A percentile compares a stretch with the other conserved stretches of the same genome.
These are phyloP conservation scores for Fragaria vesca DNA, from an alignment of 306 rosid species.

Conservation along the genomic window DNA sequence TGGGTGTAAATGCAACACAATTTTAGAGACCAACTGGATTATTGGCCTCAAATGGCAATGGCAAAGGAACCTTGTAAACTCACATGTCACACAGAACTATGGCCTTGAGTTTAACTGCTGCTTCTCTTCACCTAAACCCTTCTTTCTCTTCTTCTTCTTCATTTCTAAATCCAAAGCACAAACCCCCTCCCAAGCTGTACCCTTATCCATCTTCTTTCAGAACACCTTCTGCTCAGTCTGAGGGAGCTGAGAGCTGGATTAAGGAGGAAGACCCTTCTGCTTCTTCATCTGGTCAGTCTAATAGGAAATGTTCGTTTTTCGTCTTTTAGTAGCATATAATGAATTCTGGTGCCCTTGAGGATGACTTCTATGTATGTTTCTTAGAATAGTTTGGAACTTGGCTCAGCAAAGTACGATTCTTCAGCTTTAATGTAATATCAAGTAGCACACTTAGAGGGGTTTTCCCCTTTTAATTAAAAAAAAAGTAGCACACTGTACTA, in stretches of 20 bases:
- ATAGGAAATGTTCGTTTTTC: background rate
- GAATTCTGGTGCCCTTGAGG: background rate
- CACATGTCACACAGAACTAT: conserved; percentile 29
- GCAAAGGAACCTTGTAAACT: conserved; percentile 5
- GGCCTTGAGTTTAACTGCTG: conserved; percentile 58
- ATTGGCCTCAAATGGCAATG: conserved; percentile 19
- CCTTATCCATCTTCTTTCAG: conserved; percentile 35
- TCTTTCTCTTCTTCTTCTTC: conserved; percentile 27
- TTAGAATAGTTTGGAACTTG: background rate
- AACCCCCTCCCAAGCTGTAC: conserved; percentile 32
- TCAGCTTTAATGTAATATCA: background rate
- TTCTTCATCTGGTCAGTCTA: conserved; percentile 48
- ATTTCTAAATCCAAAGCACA: conserved; percentile 33
- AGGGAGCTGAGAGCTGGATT: conserved; percentile 48
- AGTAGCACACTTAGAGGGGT: background rate
- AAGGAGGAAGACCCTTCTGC: conserved; percentile 47
- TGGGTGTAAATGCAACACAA: background rate
- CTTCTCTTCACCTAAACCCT: conserved; percentile 47
- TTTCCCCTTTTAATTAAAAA: too few species aligned
- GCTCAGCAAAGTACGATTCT: background rate
- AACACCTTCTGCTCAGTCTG: conserved; percentile 62
- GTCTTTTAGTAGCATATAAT: background rate
- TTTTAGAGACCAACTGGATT: conserved; percentile 12
- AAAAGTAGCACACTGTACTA: background rate
- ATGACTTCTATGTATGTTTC: background rate